Evolutionary conservation across 305 asterid species (phyloP), one percentile per base, ranked within the genome.

Genomic region (Euphrasia arctica): DNA sequence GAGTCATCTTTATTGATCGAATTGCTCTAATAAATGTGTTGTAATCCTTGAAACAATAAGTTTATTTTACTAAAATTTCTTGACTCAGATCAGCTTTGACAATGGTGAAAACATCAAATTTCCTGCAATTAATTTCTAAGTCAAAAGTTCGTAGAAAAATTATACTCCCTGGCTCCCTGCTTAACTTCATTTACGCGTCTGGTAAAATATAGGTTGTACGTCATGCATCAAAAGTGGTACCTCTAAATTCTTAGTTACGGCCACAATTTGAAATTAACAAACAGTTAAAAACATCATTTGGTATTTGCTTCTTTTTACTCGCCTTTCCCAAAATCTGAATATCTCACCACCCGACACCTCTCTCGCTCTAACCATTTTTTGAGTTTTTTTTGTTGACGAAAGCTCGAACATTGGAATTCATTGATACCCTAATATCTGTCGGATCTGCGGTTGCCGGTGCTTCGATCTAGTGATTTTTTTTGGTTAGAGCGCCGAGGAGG

Each of bases 391-490:
- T 6, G 42, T 15, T 55, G 43, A 27, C 41, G 63, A 56, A 60
- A 48, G 55, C 36, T 64, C 71, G 60, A 62, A 45, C 45, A 50
- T 34, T 51, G n/a, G 9, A 51, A 51, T 51, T 0, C 28, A 27
- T 29, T 64, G 64, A 52, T 60, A 48, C 74, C 78, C 78, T 69
- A 64, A 68, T 32, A 66, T 59, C 65, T 39, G 9, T 69, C 66
- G 70, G 74, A 73, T 77, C 70, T 68, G 80, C 65, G 42, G 58
- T 57, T 43, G 22, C 65, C 64, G 60, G 63, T 62, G 79, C 55
- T 73, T 68, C 74, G 83, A 79, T 83, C 82, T 72, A 60, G 55
- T 71, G 15, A 5, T 22, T 39, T 57, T 27, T 71, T 62, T 54
- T 43, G 68, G 63, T 39, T 2, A 39, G 2, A 39, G 11, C 45